These are phyloP conservation scores for Aspergillus sp. DNA, from an alignment of 2,329 filamentous ascomycete genomes.

Conservation along the genomic window DNA sequence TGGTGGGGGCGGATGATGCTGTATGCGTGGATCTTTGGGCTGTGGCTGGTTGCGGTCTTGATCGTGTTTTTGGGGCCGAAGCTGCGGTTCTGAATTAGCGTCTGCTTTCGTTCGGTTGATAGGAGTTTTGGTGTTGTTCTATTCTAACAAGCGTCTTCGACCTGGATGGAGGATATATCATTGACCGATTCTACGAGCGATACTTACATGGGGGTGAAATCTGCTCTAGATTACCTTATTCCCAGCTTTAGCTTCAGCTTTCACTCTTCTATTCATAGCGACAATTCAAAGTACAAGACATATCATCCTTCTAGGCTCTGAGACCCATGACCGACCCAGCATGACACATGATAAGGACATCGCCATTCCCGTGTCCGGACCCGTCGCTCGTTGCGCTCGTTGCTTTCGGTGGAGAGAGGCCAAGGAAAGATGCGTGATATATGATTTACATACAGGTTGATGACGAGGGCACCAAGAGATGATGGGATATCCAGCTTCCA, in stretches of 20 bases:
- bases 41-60: conserved; percentile 75
- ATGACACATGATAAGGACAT: conserved; percentile 35
- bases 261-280: not conserved
- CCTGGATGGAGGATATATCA: too few species aligned
- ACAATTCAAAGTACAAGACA: not conserved
- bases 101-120: conserved; percentile 1
- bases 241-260: too few species aligned
- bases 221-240: not conserved
- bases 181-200: too few species aligned
- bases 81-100: conserved; percentile 65
- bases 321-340: conserved; percentile 31
- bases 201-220: too few species aligned
- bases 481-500: conserved; percentile 40
- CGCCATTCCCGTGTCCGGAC: conserved; percentile 24
- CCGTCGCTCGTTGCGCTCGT: conserved; percentile 23
- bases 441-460: conserved; percentile 31
- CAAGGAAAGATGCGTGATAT: conserved; percentile 27
- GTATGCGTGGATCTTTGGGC: conserved; percentile 76
- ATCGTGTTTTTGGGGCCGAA: conserved; percentile 87
- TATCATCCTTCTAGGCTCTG: conserved; percentile 18
- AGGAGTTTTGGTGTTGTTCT: conserved; percentile 1
- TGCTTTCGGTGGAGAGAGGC: conserved; percentile 25
- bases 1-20: conserved; percentile 83
- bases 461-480: conserved; percentile 28
- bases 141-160: not conserved